These are phyloP conservation scores for Dioszegia hungarica DNA, from an alignment of 768 basidiomycete species.

Conservation along the genomic window DNA sequence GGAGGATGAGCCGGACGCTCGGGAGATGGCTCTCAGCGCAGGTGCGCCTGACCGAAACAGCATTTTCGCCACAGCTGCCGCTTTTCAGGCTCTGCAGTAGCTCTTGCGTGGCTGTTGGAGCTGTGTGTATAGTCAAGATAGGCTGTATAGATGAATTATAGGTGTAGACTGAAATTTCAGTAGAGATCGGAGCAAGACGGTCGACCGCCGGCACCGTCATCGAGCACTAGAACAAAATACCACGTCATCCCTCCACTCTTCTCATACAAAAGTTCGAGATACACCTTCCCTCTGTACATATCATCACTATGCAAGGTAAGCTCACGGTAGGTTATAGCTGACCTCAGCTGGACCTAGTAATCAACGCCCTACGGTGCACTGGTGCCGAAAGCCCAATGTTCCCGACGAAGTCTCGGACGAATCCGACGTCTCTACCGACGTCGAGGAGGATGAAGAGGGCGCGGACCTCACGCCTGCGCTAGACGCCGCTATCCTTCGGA, in stretches of 20 bases:
- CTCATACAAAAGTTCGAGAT: not conserved
- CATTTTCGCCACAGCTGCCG: not conserved
- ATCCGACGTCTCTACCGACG: slow-evolving; percentile 57
- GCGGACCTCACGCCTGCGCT: slow-evolving; percentile 89
- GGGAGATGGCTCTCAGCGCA: not conserved
- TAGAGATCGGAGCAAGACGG: not conserved
- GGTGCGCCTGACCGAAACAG: not conserved
- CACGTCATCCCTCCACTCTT: not conserved
- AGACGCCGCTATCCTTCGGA: slow-evolving; percentile 89
- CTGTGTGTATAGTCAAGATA: not conserved
- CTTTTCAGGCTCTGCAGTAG: no score
- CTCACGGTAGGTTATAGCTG: not conserved
- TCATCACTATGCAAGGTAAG: not conserved
- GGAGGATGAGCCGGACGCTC: not conserved
- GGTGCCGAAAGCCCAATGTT: not conserved
- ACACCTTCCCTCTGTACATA: not conserved
- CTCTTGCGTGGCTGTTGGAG: not conserved
- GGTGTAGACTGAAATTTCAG: not conserved
- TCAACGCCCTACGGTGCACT: not conserved
- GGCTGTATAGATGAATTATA: not conserved
- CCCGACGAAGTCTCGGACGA: slow-evolving; percentile 28
- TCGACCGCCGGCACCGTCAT: no score
- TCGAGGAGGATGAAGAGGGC: slow-evolving; percentile 89
- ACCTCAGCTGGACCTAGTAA: not conserved
- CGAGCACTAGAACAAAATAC: no score